Percentiles rank a stretch among this genome's conserved stretches.
Evolutionary conservation across 805 yeast species (phyloP).

Genomic region (Suhomyces canberraensis): DNA sequence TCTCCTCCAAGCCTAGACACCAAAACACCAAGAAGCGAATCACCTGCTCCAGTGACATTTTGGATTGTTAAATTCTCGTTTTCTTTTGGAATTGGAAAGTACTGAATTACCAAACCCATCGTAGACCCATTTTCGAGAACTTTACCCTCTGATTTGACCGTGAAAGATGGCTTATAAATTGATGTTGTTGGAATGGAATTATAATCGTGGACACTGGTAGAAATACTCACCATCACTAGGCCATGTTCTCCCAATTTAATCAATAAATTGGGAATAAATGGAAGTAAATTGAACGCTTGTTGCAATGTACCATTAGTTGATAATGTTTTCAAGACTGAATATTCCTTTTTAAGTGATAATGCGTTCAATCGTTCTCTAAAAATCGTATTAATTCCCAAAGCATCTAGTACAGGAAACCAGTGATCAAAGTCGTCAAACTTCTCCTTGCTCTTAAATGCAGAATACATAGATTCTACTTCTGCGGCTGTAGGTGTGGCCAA

Average conservation of each 20-base stretch:
- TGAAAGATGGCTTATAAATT: conserved; percentile 20
- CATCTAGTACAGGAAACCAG: conserved; percentile 77
- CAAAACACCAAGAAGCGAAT: conserved; percentile 68
- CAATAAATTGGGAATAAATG: conserved; percentile 63
- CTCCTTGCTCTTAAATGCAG: conserved; percentile 40
- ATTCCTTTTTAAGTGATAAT: conserved; percentile 19
- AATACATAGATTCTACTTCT: conserved; percentile 58
- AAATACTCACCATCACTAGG: conserved; percentile 39
- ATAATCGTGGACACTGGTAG: conserved; percentile 32
- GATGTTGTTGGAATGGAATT: conserved; percentile 34
- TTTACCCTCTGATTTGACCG: conserved; percentile 20
- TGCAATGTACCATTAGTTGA: conserved; percentile 52
- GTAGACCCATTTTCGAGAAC: conserved; percentile 11
- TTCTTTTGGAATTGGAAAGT: conserved; percentile 46
- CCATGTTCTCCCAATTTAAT: conserved; percentile 71
- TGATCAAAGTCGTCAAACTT: conserved; percentile 49
- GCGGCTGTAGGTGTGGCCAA: conserved; percentile 66
- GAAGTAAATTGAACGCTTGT: conserved; percentile 68
- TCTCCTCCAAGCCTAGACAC: conserved; percentile 33
- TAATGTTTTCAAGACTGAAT: conserved; percentile 20
- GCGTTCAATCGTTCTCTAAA: conserved; percentile 47
- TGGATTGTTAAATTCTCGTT: conserved; percentile 33
- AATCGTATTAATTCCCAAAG: conserved; percentile 45
- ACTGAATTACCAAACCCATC: conserved; percentile 60
- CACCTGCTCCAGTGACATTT: conserved; percentile 90